Evolutionary conservation across 202 grass and related monocot genomes (phyloP).

Genomic region (Elaeis oleifera): DNA sequence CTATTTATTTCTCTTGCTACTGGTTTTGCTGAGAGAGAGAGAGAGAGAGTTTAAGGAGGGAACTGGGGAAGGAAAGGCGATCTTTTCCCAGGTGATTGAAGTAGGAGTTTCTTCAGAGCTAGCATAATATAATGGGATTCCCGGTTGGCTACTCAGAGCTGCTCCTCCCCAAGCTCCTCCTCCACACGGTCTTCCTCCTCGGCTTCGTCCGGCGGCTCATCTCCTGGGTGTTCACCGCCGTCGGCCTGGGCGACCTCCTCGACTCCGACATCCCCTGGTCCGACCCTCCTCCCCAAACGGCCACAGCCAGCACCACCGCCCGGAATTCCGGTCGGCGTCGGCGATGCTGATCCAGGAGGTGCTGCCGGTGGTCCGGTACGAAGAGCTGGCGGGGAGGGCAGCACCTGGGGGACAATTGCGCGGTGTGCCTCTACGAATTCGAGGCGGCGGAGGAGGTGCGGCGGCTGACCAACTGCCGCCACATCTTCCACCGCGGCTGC

Average conservation of each 20-base stretch:
- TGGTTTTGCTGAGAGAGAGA: too few relatives aligned
- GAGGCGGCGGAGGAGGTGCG: conserved; percentile 64
- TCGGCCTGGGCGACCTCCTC: conserved; percentile 87
- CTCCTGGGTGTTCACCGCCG: conserved; percentile 46
- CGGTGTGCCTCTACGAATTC: conserved; percentile 65
- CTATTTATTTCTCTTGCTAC: too few relatives aligned
- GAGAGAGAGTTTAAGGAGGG: too few relatives aligned
- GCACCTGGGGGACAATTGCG: conserved; percentile 35
- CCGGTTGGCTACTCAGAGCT: conserved; percentile 70
- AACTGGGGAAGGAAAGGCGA: too few relatives aligned
- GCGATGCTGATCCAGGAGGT: conserved; percentile 48
- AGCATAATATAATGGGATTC: conserved; percentile 73
- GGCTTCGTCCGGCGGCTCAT: conserved; percentile 58
- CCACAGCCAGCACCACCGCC: conserved; percentile 32
- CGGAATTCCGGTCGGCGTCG: conserved; percentile 41
- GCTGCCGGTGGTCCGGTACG: conserved; percentile 62
- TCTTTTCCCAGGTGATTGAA: too few relatives aligned
- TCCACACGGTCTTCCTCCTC: conserved; percentile 59
- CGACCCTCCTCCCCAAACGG: conserved; percentile 12
- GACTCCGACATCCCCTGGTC: conserved; percentile 27
- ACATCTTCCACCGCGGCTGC: conserved; percentile 83
- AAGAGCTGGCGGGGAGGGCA: conserved; percentile 32
- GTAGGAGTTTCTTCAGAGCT: neutral
- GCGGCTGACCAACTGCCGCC: conserved; percentile 60
- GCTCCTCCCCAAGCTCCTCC: conserved; percentile 47